These are phyloP conservation scores for Diplodia sapinea DNA, from an alignment of 2,329 filamentous ascomycete species.

Conservation along the genomic window DNA sequence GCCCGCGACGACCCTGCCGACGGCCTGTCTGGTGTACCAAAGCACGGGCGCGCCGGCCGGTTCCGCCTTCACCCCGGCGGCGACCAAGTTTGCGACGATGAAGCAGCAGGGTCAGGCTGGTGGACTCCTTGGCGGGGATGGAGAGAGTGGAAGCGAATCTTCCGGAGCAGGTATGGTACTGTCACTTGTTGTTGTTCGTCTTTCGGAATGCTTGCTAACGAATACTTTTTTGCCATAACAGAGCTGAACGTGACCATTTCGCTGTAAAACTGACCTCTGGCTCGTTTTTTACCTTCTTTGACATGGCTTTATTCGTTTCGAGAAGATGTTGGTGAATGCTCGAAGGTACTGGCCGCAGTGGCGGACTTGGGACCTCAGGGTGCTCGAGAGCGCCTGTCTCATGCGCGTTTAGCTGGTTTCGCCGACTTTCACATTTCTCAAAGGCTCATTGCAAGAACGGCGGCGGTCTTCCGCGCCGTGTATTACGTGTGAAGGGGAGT, in stretches of 20 bases:
- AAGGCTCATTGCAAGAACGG: not conserved
- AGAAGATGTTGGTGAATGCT: not conserved
- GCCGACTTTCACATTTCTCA: not conserved
- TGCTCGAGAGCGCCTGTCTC: not conserved
- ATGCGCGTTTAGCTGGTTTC: not conserved
- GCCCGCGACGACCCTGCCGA: conserved; percentile 12
- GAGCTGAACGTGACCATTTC: not conserved
- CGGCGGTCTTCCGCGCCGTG: not conserved
- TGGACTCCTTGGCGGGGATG: not conserved
- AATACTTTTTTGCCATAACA: not conserved
- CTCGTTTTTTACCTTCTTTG: not conserved
- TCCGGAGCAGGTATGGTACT: conserved; percentile 14
- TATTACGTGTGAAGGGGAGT: not conserved
- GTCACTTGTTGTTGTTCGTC: not conserved
- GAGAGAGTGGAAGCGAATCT: not conserved
- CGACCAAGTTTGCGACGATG: conserved; percentile 19
- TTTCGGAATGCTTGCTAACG: not conserved
- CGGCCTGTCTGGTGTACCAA: conserved; percentile 19
- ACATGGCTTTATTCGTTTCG: not conserved
- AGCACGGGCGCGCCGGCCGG: conserved; percentile 3
- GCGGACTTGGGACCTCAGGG: no score
- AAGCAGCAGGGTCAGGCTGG: conserved; percentile 5
- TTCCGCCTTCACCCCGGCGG: conserved; percentile 9
- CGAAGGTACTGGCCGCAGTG: not conserved
- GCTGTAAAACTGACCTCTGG: not conserved